Base-by-base conservation (phyloP, 2,329 filamentous ascomycete species). In the Ophioceras dolichostomum region DNA sequence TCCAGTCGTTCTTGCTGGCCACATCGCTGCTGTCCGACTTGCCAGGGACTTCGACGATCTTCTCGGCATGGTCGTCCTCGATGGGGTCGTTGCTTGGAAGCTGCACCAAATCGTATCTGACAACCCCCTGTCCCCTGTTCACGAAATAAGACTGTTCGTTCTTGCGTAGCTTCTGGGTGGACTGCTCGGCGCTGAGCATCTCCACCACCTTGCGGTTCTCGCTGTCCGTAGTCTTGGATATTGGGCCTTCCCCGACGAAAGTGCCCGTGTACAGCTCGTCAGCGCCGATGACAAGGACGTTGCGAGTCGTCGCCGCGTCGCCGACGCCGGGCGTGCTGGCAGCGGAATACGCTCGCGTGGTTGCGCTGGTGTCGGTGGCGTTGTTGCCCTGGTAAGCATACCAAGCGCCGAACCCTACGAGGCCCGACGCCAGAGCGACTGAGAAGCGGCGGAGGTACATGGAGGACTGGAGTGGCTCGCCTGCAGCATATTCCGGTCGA, bases 61-160 rank as follows among this genome's bases (percentile, higher is more conserved):
- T 94, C 64, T 98, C 91, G 37, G 88, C 84, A 54, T 98, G 91
- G 54, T 98, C 93, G 53, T 98, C 91, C 62, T 98, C 91, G 41
- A 98, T 98, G 0, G 91, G 91, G 49, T 94, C 85, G 57, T 98
- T 98, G 65, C 86, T 94, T 9, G 89, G 84, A 42, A 96, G 73
- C 59, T 98, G 91, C 18, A 91, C 87, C 8, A 95, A 68, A 59
- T 98, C 91, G 54, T 98, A 98, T 47, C 91, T 78, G 44, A 94
- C 79, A 28, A 98, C 89, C 27, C 91, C 91, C 55, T 85, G 75
- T 12, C 91, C 93, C 37, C 91, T 70, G 41, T 86, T 86, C 29
- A 98, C 85, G 9, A 87, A 66, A 59, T 88, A 96, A 21, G 88
- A 95, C 62, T 94, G 79, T 61, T 98, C 87, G 52, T 85, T 85